phyloP scores from a whole-genome alignment of 2,329 filamentous ascomycete species.

The Diaporthe helianthi region DNA sequence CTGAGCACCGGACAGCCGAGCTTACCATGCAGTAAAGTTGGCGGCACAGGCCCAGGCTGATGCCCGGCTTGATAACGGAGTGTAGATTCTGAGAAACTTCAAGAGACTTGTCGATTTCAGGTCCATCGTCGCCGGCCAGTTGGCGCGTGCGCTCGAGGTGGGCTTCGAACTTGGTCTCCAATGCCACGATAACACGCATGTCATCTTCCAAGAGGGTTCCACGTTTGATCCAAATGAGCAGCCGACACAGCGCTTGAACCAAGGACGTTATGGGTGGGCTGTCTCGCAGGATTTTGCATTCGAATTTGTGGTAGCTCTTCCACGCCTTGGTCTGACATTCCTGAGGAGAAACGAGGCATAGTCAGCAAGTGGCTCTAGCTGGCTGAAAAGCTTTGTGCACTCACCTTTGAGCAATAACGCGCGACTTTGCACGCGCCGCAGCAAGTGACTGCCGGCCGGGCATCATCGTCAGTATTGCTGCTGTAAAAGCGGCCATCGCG shows the following conservation, averaged over 20 bases:
- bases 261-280: conserved; percentile 34
- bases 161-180: conserved; percentile 41
- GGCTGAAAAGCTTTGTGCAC: background rate
- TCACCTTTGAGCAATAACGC: conserved; percentile 42
- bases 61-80: conserved; percentile 30
- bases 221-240: conserved; percentile 40
- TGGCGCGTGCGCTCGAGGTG: conserved; percentile 33
- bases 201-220: conserved; percentile 34
- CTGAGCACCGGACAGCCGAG: background rate
- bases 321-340: conserved; percentile 42
- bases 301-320: conserved; percentile 42
- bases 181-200: conserved; percentile 34
- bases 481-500: conserved; percentile 26
- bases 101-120: conserved; percentile 16
- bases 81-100: conserved; percentile 31
- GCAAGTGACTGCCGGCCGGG: conserved; percentile 16
- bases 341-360: conserved; percentile 29
- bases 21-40: conserved; percentile 37
- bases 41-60: conserved; percentile 32
- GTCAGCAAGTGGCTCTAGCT: background rate
- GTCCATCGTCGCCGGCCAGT: conserved; percentile 17
- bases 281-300: conserved; percentile 40
- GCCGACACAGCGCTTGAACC: conserved; percentile 38
- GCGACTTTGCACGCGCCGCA: conserved; percentile 40
- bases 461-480: background rate